A percentile compares a stretch with the other conserved stretches of the same genome.
Evolutionary conservation across 805 yeast genomes (phyloP).

Genomic region (Grigorovia humatica): DNA sequence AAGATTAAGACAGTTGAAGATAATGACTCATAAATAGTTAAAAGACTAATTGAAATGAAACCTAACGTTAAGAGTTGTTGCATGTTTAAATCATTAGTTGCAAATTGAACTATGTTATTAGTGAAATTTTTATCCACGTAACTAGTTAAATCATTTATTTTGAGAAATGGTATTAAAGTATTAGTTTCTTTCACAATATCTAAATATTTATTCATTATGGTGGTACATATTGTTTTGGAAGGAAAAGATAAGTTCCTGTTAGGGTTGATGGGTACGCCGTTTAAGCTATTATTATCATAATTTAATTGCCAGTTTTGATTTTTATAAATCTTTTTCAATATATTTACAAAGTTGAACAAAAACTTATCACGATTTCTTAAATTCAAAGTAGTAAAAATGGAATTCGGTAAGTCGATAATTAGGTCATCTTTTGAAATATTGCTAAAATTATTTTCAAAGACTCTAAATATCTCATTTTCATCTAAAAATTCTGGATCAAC

Average conservation of each 20-base stretch:
- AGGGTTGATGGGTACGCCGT: slow-evolving; percentile 1
- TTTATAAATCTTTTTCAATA: slow-evolving; percentile 5
- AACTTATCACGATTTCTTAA: slow-evolving; percentile 18
- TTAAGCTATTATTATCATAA: not conserved
- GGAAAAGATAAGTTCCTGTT: slow-evolving; percentile 13
- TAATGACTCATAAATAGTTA: slow-evolving; percentile 20
- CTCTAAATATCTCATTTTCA: slow-evolving; percentile 13
- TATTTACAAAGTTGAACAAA: slow-evolving; percentile 15
- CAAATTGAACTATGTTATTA: slow-evolving; percentile 7
- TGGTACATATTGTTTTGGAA: slow-evolving; percentile 9
- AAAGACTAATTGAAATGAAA: slow-evolving; percentile 12
- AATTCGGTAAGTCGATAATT: slow-evolving; percentile 16
- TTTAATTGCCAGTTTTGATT: not conserved
- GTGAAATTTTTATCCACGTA: slow-evolving; percentile 17
- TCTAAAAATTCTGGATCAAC: slow-evolving; percentile 23
- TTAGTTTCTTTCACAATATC: slow-evolving; percentile 13
- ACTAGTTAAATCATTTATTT: slow-evolving; percentile 14
- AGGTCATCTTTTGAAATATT: slow-evolving; percentile 4
- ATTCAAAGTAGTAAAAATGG: slow-evolving; percentile 15
- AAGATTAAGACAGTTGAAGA: slow-evolving; percentile 23
- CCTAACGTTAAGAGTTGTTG: slow-evolving; percentile 17
- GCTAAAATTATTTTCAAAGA: slow-evolving; percentile 5
- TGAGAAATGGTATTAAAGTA: slow-evolving; percentile 18
- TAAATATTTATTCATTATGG: slow-evolving; percentile 14
- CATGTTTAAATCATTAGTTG: slow-evolving; percentile 10